Conservation (phyloP, 2,329 filamentous ascomycete species). For the Colletotrichum tofieldiae region DNA sequence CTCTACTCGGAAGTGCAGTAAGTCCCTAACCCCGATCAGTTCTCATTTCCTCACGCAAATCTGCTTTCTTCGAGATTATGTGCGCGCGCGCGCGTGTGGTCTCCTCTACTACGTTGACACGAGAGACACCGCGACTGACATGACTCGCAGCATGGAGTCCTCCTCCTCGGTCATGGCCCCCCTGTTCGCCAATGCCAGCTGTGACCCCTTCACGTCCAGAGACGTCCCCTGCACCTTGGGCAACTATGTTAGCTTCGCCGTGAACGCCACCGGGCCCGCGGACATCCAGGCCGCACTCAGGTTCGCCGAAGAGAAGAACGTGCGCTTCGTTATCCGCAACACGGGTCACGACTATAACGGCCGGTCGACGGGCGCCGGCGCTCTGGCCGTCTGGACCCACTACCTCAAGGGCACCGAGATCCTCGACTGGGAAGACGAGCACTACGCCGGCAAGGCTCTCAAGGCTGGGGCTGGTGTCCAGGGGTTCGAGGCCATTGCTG, state of each 20-base stretch:
- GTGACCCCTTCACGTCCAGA: slow-evolving; percentile 51
- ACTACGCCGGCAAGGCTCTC: slow-evolving; percentile 67
- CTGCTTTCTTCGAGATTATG: neutral
- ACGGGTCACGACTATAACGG: slow-evolving; percentile 57
- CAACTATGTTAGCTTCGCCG: slow-evolving; percentile 50
- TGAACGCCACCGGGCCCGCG: slow-evolving; percentile 47
- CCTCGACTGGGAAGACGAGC: slow-evolving; percentile 44
- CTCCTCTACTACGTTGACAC: neutral
- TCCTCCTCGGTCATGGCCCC: slow-evolving; percentile 49
- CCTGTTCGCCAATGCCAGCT: slow-evolving; percentile 50
- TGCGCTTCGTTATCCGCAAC: slow-evolving; percentile 56
- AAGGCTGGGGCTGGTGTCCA: slow-evolving; percentile 69
- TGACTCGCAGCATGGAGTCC: slow-evolving; percentile 38
- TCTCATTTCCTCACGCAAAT: neutral
- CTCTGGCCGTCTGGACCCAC: slow-evolving; percentile 64
- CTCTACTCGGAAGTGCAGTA: slow-evolving; percentile 39
- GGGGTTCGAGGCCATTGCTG: slow-evolving; percentile 60
- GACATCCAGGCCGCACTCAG: slow-evolving; percentile 53
- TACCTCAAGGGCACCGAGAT: slow-evolving; percentile 61
- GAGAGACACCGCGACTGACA: slow-evolving; percentile 45
- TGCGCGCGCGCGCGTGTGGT: neutral
- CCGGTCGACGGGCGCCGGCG: slow-evolving; percentile 67
- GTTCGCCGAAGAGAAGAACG: slow-evolving; percentile 57
- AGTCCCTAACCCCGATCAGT: neutral
- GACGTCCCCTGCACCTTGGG: slow-evolving; percentile 55